Conservation (phyloP, 768 basidiomycete genomes). For the Podaxis rugospora region DNA sequence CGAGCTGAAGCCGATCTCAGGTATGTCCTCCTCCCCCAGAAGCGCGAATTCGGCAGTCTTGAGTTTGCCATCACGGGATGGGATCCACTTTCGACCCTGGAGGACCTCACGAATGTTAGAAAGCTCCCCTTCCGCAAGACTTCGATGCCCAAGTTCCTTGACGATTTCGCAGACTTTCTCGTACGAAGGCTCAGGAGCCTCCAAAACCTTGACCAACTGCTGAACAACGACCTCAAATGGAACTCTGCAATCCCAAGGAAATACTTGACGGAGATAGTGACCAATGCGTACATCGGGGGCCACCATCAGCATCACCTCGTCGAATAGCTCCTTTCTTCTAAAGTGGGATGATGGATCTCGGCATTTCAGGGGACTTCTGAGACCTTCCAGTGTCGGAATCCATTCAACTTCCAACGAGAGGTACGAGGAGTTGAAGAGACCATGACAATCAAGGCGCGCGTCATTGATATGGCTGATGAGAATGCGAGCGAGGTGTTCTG, state of each 20-base stretch:
- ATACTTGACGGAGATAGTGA: constrained; percentile 21
- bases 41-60: constrained; percentile 20
- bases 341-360: constrained; percentile 19
- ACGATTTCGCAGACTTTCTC: constrained; percentile 21
- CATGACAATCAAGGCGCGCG: neutral
- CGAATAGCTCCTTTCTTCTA: constrained; percentile 27
- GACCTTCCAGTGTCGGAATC: constrained; percentile 34
- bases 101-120: constrained; percentile 14
- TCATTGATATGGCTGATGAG: constrained; percentile 1
- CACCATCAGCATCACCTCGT: constrained; percentile 32
- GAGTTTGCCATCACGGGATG: constrained; percentile 19
- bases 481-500: neutral
- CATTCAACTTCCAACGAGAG: constrained; percentile 19
- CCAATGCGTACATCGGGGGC: constrained; percentile 21
- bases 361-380: constrained; percentile 25
- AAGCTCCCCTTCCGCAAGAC: constrained; percentile 16
- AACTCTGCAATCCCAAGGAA: constrained; percentile 38
- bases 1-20: constrained; percentile 24
- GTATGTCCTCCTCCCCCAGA: constrained; percentile 14
- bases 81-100: constrained; percentile 30
- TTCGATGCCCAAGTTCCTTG: constrained; percentile 25
- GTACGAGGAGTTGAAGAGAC: neutral
- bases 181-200: constrained; percentile 8
- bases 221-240: constrained; percentile 23
- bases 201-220: constrained; percentile 27